Conservation (phyloP, 1,139 yeast genomes). For the Candida mesenterica region DNA sequence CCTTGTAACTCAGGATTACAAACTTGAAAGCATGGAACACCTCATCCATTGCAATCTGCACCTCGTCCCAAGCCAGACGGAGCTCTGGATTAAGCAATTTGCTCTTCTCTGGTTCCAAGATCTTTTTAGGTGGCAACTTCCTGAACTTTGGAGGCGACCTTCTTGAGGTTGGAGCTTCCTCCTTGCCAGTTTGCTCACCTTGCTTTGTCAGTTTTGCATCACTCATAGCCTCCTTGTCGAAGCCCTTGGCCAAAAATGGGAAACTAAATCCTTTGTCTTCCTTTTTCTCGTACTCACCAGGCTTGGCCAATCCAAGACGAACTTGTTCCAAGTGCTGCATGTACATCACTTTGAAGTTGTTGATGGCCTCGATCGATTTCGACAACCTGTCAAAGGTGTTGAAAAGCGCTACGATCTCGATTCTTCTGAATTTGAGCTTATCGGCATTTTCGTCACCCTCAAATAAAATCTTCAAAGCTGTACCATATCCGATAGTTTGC, state of each 20-base stretch:
- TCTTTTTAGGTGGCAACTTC: slow-evolving; percentile 9
- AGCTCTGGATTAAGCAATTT: slow-evolving; percentile 12
- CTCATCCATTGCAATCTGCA: slow-evolving; percentile 53
- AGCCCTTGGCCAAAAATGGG: slow-evolving; percentile 29
- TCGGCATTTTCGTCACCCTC: slow-evolving; percentile 56
- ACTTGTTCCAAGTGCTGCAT: slow-evolving; percentile 43
- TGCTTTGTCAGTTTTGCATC: too few species aligned
- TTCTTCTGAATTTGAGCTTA: slow-evolving; percentile 60
- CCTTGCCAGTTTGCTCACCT: neutral
- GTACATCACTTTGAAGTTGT: slow-evolving; percentile 63
- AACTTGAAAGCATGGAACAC: slow-evolving; percentile 66
- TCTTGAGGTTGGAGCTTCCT: neutral
- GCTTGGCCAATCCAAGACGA: slow-evolving; percentile 37
- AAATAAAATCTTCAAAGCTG: slow-evolving; percentile 85
- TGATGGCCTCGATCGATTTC: slow-evolving; percentile 75
- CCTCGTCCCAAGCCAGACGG: slow-evolving; percentile 37
- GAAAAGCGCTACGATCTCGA: slow-evolving; percentile 84
- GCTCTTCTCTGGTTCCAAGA: slow-evolving; percentile 11
- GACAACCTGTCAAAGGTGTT: slow-evolving; percentile 92
- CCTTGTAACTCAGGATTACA: slow-evolving; percentile 62
- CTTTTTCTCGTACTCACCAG: slow-evolving; percentile 41
- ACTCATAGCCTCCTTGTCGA: too few species aligned
- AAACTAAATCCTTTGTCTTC: slow-evolving; percentile 35
- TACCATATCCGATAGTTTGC: slow-evolving; percentile 96
- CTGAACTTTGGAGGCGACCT: slow-evolving; percentile 8